These are phyloP conservation scores for Diatrype stigma DNA, from an alignment of 2,329 filamentous ascomycete species.

Conservation along the genomic window DNA sequence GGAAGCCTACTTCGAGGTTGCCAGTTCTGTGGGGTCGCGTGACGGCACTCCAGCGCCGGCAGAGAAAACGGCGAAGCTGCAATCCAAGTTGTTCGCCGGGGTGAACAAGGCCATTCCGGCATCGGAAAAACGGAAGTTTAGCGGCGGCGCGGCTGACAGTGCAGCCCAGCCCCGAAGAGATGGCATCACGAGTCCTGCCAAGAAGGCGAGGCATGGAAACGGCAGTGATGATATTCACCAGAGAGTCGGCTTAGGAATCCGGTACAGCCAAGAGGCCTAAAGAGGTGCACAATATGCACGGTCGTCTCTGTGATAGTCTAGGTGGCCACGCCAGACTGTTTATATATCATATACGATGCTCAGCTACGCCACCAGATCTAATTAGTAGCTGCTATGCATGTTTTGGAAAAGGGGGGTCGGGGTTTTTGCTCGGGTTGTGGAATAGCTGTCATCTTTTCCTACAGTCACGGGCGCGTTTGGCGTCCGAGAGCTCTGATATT, in stretches of 20 bases:
- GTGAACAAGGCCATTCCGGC: slow-evolving; percentile 35
- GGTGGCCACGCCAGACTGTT: too few species aligned
- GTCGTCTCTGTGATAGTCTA: too few species aligned
- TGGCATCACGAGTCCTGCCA: slow-evolving; percentile 42
- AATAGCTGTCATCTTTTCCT: not conserved
- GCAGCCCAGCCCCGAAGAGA: slow-evolving; percentile 29
- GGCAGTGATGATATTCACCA: slow-evolving; percentile 32
- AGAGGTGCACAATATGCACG: not conserved
- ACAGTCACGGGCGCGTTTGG: not conserved
- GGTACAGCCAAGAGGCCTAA: slow-evolving; percentile 33
- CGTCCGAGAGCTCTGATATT: not conserved
- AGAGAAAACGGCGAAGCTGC: slow-evolving; percentile 44
- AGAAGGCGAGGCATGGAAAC: slow-evolving; percentile 45
- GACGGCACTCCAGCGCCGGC: slow-evolving; percentile 40
- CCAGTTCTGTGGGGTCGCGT: slow-evolving; percentile 37
- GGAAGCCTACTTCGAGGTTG: slow-evolving; percentile 46
- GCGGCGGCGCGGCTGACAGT: slow-evolving; percentile 21
- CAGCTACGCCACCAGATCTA: too few species aligned
- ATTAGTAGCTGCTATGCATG: too few species aligned
- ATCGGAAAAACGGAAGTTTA: slow-evolving; percentile 49
- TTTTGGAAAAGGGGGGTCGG: too few species aligned
- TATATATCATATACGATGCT: too few species aligned
- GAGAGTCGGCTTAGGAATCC: slow-evolving; percentile 49
- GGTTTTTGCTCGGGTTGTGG: not conserved
- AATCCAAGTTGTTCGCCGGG: slow-evolving; percentile 47